Base-by-base conservation (phyloP, 164 flowering plant genomes). In the Houttuynia cordata region DNA sequence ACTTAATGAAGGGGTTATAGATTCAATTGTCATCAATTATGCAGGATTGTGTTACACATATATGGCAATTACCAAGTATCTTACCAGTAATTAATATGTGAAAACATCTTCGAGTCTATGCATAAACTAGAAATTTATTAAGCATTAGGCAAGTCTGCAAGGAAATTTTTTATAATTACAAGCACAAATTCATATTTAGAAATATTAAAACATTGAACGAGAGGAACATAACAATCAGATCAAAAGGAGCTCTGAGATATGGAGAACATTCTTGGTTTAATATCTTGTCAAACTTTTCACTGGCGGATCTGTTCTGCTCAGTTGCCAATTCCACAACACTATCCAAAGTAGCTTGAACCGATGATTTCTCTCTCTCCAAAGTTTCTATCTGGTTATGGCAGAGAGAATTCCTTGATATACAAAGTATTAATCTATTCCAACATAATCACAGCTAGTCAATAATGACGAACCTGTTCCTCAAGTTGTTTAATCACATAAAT, bases 211-310 rank as follows among this genome's bases (percentile, higher is more conserved):
- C n/a, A n/a, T n/a, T 10, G 49, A 10, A 45, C 12, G 49, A 53
- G 18, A 12, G 24, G 24, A 18, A 20, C n/a, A 19, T 19, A 18
- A 20, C 22, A 53, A 30, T 30, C 37, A 20, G 22, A 18, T 53
- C 56, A 20, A 10, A 53, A 18, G 20, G 56, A 19, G 10, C 17
- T 10, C 10, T 10, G 17, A 53, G 0, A 4, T 53, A n/a, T n/a
- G n/a, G n/a, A n/a, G 53, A 19, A 20, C 18, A 58, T 56, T 30
- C 19, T 37, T 24, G 9, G 24, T 17, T 10, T 56, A 64, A 12
- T 77, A 89, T 96, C 96, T 84, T 78, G 50, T 80, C 85, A 71
- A 72, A 75, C 60, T 79, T 78, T 67, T 81, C 83, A 51, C 60
- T 68, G 52, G 85, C 84, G 70, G 73, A 68, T 40, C 71, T 65